Evolutionary conservation across 352 stramenopile genomes (phyloP), one percentile per base, ranked within the genome.

Genomic region (Phytophthora syringae): DNA sequence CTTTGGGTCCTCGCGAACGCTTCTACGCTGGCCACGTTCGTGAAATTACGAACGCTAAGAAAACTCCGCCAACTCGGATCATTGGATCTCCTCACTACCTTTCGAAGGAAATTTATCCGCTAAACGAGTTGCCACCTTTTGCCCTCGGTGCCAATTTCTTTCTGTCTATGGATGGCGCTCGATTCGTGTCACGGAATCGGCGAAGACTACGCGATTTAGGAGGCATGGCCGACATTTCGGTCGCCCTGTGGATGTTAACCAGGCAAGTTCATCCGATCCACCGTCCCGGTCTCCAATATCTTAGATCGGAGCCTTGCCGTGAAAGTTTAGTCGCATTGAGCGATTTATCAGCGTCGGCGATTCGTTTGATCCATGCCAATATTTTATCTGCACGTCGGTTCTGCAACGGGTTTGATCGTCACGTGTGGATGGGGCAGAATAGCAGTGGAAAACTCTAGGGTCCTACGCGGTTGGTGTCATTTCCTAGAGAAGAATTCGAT

Each of bases 171-270:
- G 76, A 84, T 44, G 74, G 68, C 16, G 73, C 76, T 0, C 24
- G 68, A 27, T 84, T 78, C 39, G 71, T 84, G 22, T 68, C 61
- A 16, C 44, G 53, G 21, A 84, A 84, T 60, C 52, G 51, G 4
- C 61, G 52, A 44, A 60, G 40, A 11, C 28, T 79, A 13, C 62
- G 52, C 5, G 63, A 58, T 20, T 37, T 85, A 6, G 79, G 76
- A 7, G 55, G 48, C 1, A 62, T 90, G 7, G 81, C 89, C 45
- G 81, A 90, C 58, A 79, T 86, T 12, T 78, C 79, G 0, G 62
- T 90, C 10, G 67, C 77, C 1, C 56, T 84, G 12, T 89, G 81
- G 81, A 60, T 87, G 64, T 51, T 84, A 18, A 50, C 52, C 1
- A 72, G 82, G 15, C 72, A 86, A 44, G 79, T 90, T 11, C 69